These are phyloP conservation scores for Nepenthes alata DNA, from an alignment of 179 eudicot species.

Conservation along the genomic window DNA sequence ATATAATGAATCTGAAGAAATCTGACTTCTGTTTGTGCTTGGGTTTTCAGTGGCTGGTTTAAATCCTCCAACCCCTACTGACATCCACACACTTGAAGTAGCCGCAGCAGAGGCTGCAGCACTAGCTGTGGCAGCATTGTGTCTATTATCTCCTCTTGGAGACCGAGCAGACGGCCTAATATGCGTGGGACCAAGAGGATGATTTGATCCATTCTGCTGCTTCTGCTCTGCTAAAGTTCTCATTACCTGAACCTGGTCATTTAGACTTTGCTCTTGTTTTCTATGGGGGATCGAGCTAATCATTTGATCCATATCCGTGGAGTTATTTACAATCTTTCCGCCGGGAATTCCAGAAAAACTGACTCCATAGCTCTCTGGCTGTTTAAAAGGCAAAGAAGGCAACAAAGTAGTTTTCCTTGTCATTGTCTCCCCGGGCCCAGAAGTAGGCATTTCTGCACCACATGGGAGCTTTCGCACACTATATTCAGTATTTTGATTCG, in stretches of 20 bases:
- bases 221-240: constrained; percentile 45
- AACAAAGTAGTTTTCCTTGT: constrained; percentile 25
- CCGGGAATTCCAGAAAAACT: not conserved
- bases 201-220: constrained; percentile 38
- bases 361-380: constrained; percentile 10
- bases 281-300: constrained; percentile 18
- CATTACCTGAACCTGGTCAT: constrained; percentile 84
- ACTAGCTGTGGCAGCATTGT: constrained; percentile 55
- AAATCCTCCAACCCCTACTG: constrained; percentile 48
- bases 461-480: constrained; percentile 21
- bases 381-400: constrained; percentile 30
- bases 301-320: constrained; percentile 24
- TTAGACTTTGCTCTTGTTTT: constrained; percentile 58
- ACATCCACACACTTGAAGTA: constrained; percentile 87
- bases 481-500: constrained; percentile 22
- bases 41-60: constrained; percentile 37
- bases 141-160: constrained; percentile 32
- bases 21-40: constrained; percentile 30
- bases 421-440: constrained; percentile 21
- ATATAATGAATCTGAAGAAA: constrained; percentile 28
- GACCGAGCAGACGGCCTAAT: constrained; percentile 24
- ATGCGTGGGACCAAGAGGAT: constrained; percentile 16
- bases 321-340: constrained; percentile 6
- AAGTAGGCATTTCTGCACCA: constrained; percentile 21
- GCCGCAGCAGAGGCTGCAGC: constrained; percentile 23